phyloP scores from a whole-genome alignment of 2,329 filamentous ascomycete genomes.

The Monosporascus cannonballus region DNA sequence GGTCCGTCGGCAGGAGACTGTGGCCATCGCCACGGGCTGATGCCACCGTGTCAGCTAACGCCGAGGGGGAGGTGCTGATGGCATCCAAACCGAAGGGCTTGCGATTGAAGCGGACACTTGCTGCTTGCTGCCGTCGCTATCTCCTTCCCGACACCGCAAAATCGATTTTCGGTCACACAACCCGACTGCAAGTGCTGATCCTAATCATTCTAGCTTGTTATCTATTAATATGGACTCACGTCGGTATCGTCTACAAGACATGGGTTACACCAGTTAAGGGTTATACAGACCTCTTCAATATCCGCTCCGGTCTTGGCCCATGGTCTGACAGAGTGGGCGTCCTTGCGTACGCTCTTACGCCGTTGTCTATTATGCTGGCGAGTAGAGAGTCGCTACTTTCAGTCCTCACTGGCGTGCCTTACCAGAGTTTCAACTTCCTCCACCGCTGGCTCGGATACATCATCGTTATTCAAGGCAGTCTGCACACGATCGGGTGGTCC shows the following conservation, averaged over 20 bases:
- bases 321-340: constrained; percentile 65
- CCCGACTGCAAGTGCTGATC: constrained; percentile 60
- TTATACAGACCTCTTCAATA: constrained; percentile 51
- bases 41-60: constrained; percentile 10
- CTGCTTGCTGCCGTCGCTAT: constrained; percentile 38
- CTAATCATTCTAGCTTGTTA: constrained; percentile 54
- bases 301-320: constrained; percentile 57
- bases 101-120: constrained; percentile 31
- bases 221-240: constrained; percentile 61
- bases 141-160: constrained; percentile 56
- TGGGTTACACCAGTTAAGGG: constrained; percentile 66
- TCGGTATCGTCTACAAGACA: constrained; percentile 60
- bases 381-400: constrained; percentile 65
- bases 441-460: constrained; percentile 72
- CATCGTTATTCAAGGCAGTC: constrained; percentile 59
- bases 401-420: constrained; percentile 64
- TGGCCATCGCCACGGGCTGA: constrained; percentile 17
- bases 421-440: constrained; percentile 72
- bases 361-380: constrained; percentile 61
- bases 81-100: constrained; percentile 8
- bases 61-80: constrained; percentile 11
- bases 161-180: constrained; percentile 59
- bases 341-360: constrained; percentile 68
- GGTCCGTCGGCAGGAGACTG: constrained; percentile 29
- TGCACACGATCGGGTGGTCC: constrained; percentile 69